Conservation (phyloP, 225 moss, liverwort and hornwort genomes). For the Pleurozium schreberi region DNA sequence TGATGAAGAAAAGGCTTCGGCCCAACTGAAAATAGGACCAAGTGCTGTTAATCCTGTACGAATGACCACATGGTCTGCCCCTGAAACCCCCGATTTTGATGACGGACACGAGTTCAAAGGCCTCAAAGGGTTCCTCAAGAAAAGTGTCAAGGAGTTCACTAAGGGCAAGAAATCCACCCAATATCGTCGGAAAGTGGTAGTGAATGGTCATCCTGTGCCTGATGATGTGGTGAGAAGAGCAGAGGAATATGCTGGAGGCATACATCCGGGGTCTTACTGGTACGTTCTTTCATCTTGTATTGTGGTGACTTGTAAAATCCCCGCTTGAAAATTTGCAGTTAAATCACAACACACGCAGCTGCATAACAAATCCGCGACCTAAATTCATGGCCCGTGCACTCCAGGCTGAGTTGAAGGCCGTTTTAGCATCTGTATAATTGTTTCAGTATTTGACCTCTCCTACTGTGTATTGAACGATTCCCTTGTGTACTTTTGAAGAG, state of each 20-base stretch:
- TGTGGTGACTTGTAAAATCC: neutral
- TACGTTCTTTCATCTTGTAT: neutral
- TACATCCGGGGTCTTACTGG: conserved; percentile 96
- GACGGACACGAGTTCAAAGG: conserved; percentile 46
- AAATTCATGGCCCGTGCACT: neutral
- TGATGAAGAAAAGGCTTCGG: conserved; percentile 40
- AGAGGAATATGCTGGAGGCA: conserved; percentile 68
- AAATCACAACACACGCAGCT: neutral
- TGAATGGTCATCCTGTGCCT: conserved; percentile 66
- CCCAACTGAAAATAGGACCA: conserved; percentile 7
- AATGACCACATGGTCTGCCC: conserved; percentile 18
- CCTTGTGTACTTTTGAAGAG: neutral
- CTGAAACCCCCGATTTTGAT: conserved; percentile 41
- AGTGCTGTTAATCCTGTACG: neutral
- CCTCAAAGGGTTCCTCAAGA: conserved; percentile 60
- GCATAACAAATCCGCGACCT: neutral
- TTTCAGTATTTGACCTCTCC: neutral
- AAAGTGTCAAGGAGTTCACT: conserved; percentile 52
- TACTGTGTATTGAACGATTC: neutral
- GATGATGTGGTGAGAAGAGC: conserved; percentile 76
- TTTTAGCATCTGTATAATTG: neutral
- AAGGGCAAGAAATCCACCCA: conserved; percentile 46
- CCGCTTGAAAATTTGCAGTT: neutral
- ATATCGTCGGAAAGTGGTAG: conserved; percentile 67
- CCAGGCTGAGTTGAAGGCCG: neutral